Evolutionary conservation across 495 filamentous ascomycete species (phyloP).

Genomic region (Hyaloscypha bicolor): DNA sequence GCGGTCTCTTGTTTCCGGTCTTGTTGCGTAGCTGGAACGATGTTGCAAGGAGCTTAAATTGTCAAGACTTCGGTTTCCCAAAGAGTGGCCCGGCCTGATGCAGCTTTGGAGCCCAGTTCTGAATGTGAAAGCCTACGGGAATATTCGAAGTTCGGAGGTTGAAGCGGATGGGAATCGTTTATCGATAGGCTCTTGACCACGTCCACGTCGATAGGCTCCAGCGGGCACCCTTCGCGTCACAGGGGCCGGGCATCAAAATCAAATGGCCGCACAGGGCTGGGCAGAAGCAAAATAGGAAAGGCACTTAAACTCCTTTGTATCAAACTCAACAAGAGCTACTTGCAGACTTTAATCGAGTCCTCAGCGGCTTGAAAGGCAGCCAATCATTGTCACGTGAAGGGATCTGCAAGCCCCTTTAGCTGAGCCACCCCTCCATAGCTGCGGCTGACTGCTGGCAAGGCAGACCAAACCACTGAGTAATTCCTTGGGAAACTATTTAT

Average conservation of each 20-base stretch:
- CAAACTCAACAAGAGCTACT: no score
- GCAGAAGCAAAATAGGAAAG: neutral
- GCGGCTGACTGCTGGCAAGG: constrained; percentile 12
- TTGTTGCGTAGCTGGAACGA: neutral
- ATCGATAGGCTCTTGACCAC: neutral
- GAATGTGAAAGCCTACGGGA: neutral
- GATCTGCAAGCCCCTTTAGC: constrained; percentile 5
- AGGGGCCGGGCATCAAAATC: no score
- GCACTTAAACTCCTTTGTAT: no score
- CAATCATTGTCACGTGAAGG: neutral
- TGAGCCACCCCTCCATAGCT: constrained; percentile 2
- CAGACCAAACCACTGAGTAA: neutral
- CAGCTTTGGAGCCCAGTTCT: neutral
- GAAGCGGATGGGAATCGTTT: neutral
- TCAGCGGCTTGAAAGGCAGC: no score
- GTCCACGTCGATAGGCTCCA: neutral
- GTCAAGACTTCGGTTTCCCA: neutral
- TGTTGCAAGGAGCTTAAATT: neutral
- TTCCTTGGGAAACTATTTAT: neutral
- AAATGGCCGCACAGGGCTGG: no score
- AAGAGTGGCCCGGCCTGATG: neutral
- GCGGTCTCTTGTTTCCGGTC: neutral
- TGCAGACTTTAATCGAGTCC: no score
- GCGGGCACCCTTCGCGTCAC: neutral
- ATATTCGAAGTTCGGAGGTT: neutral